Evolutionary conservation across 768 basidiomycete genomes (phyloP).

Genomic region (Russula abietina): DNA sequence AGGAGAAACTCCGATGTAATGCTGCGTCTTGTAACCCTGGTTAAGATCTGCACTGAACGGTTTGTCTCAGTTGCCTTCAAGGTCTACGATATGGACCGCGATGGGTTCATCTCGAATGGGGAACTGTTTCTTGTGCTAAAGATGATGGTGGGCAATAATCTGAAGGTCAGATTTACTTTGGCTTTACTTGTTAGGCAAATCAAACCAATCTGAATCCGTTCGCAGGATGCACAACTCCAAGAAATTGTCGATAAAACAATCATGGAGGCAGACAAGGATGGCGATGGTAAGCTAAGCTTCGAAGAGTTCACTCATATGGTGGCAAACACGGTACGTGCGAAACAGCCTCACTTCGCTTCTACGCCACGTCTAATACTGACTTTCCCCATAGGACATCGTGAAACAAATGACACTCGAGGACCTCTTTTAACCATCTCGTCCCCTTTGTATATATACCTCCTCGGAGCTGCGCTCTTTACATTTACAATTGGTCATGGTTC

Average conservation of each 20-base stretch:
- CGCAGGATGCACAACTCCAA: slow-evolving; percentile 93
- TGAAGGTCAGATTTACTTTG: slow-evolving; percentile 58
- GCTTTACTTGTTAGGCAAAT: background rate
- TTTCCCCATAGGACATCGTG: slow-evolving; percentile 72
- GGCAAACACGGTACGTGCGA: slow-evolving; percentile 74
- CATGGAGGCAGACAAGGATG: slow-evolving; percentile 98
- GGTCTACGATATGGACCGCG: slow-evolving; percentile 97
- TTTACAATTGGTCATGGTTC: slow-evolving; percentile 6
- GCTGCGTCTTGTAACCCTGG: background rate
- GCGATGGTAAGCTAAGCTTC: slow-evolving; percentile 94
- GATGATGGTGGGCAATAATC: slow-evolving; percentile 99
- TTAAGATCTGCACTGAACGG: background rate
- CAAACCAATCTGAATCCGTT: background rate
- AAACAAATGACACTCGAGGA: slow-evolving; percentile 99
- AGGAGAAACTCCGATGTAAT: slow-evolving; percentile 90
- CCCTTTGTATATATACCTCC: slow-evolving; percentile 3
- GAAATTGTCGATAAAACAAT: slow-evolving; percentile 99
- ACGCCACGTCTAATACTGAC: slow-evolving; percentile 3
- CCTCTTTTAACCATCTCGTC: slow-evolving; percentile 49
- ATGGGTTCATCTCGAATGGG: slow-evolving; percentile 96
- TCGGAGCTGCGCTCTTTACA: slow-evolving; percentile 9
- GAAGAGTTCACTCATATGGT: slow-evolving; percentile 98
- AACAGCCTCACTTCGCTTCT: background rate
- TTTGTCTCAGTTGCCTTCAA: slow-evolving; percentile 85
- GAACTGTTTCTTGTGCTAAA: slow-evolving; percentile 97